These are phyloP conservation scores for Echinosophora koreensis DNA, from an alignment of 306 rosid species.

Conservation along the genomic window DNA sequence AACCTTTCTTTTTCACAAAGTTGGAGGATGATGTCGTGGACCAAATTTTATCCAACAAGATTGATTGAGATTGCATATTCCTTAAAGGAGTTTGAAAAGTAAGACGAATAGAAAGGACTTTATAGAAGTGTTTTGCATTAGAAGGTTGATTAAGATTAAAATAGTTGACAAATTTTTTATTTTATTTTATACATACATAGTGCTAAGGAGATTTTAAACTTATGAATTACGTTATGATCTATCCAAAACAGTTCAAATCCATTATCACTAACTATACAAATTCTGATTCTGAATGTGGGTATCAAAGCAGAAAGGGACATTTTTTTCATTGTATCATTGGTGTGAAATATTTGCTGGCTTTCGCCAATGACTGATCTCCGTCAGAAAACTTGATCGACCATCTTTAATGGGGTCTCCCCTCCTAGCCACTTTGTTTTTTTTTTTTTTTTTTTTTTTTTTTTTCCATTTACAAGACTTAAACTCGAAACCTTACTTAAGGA, in stretches of 20 bases:
- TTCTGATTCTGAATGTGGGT: background rate
- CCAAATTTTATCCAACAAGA: constrained; percentile 44
- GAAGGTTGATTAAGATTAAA: constrained; percentile 23
- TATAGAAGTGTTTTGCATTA: constrained; percentile 5
- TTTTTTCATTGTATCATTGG: no score
- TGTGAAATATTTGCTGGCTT: no score
- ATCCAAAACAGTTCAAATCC: background rate
- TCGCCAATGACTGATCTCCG: no score
- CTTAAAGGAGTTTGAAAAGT: constrained; percentile 37
- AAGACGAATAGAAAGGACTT: background rate
- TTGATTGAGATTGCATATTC: constrained; percentile 44
- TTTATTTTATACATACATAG: background rate
- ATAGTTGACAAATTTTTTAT: constrained; percentile 39
- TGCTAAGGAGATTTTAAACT: background rate
- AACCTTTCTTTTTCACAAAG: constrained; percentile 52
- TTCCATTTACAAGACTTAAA: no score
- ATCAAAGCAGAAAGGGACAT: background rate
- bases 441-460: no score
- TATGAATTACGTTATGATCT: background rate
- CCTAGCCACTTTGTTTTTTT: no score
- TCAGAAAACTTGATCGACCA: no score
- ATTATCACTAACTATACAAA: background rate
- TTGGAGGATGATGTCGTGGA: constrained; percentile 53
- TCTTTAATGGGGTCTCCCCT: no score
- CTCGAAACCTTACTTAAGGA: no score